phyloP scores from a whole-genome alignment of 192 early-diverging fungal species.

The Phycomyces blakesleeanus region DNA sequence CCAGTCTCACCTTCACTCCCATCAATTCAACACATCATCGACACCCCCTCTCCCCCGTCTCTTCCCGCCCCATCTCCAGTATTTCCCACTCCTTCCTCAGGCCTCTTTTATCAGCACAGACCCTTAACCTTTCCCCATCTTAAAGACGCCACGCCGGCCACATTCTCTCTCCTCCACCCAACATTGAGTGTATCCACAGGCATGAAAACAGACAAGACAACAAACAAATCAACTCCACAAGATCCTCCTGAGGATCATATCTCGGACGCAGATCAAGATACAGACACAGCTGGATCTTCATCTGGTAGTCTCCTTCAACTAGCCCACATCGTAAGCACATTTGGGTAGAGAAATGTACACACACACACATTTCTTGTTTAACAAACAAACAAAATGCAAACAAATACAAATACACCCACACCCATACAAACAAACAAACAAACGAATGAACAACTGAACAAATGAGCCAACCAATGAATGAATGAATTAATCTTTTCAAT shows the following conservation, averaged over 20 bases:
- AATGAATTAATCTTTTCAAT: too few relatives aligned
- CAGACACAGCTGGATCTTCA: constrained; percentile 14
- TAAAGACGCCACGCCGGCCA: not conserved
- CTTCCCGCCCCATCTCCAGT: not conserved
- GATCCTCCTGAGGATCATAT: not conserved
- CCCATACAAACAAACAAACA: not conserved
- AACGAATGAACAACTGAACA: not conserved
- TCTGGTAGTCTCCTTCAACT: constrained; percentile 17
- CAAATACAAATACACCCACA: not conserved
- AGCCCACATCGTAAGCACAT: constrained; percentile 32
- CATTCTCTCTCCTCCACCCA: constrained; percentile 16
- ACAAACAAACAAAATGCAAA: too few relatives aligned
- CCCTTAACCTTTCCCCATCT: constrained; percentile 11
- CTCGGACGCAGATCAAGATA: constrained; percentile 5
- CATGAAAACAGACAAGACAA: not conserved
- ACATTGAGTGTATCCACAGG: not conserved
- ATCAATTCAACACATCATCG: not conserved
- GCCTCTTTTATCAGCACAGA: constrained; percentile 22
- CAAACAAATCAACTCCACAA: not conserved
- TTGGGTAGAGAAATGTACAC: constrained; percentile 17
- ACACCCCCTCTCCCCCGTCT: not conserved
- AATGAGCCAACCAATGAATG: too few relatives aligned
- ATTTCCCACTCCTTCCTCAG: not conserved
- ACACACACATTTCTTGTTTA: too few relatives aligned
- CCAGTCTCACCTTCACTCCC: not conserved